A percentile compares a stretch with the other conserved stretches of the same genome.
Evolutionary conservation across 2,329 filamentous ascomycete genomes (phyloP).

Genomic region (Bretziella fagacearum): DNA sequence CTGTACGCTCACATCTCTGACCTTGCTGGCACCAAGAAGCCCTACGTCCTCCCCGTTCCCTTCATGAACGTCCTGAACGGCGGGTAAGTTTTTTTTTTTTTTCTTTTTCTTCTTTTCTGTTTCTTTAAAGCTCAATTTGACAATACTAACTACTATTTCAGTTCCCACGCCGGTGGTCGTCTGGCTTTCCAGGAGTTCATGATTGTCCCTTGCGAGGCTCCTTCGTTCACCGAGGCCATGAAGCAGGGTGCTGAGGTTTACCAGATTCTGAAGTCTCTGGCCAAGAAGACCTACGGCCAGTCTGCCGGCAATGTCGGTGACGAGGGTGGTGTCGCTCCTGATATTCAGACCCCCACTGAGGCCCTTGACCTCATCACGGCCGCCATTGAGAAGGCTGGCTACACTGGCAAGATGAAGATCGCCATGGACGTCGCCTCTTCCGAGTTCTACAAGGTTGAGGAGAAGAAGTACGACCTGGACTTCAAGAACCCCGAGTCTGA

Average conservation of each 20-base stretch:
- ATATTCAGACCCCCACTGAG: slow-evolving; percentile 95
- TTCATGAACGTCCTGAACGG: slow-evolving; percentile 93
- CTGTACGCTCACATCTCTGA: slow-evolving; percentile 80
- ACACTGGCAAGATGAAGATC: slow-evolving; percentile 92
- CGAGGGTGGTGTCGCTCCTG: slow-evolving; percentile 97
- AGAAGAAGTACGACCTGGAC: slow-evolving; percentile 99
- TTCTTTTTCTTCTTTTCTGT: neutral
- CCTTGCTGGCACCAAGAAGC: slow-evolving; percentile 78
- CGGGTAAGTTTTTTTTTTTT: slow-evolving; percentile 25
- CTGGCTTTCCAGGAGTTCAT: slow-evolving; percentile 94
- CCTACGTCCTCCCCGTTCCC: slow-evolving; percentile 74
- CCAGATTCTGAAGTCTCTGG: slow-evolving; percentile 88
- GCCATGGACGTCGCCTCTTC: slow-evolving; percentile 98
- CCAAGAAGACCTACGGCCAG: slow-evolving; percentile 99
- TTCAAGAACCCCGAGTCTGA: slow-evolving; percentile 99
- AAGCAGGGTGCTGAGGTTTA: slow-evolving; percentile 95
- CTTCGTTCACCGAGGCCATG: slow-evolving; percentile 87
- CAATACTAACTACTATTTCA: slow-evolving; percentile 17
- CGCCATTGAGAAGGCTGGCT: slow-evolving; percentile 86
- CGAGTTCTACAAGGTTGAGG: slow-evolving; percentile 97
- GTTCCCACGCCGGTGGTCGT: slow-evolving; percentile 93
- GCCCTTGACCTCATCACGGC: slow-evolving; percentile 91
- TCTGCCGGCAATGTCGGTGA: slow-evolving; percentile 98
- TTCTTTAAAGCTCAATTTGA: neutral
- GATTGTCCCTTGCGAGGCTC: slow-evolving; percentile 74